Evolutionary conservation across 331 rosid species (phyloP), one percentile per base, ranked within the genome.

Genomic region (Malus hybrid): DNA sequence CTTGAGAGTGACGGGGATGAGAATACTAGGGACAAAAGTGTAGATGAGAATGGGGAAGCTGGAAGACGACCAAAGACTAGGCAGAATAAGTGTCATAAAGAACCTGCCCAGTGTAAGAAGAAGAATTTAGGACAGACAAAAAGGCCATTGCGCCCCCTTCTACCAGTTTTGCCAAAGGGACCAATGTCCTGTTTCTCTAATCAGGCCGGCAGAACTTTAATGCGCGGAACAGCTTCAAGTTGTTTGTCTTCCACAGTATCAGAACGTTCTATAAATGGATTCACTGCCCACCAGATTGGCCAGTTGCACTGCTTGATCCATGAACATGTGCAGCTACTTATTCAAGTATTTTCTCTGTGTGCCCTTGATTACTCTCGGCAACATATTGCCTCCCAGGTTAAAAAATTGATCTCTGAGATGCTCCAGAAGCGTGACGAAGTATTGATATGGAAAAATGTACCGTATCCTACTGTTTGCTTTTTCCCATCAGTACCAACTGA

Each of bases 251-350:
- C 82, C 39, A 55, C 91, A 73, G 73, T 82, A 60, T 81, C 85
- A 76, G 82, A 80, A 61, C 85, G 86, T 71, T 83, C 79, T 73
- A 79, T 89, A 66, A 95, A 86, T 71, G 98, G 99, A 69, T 92
- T 95, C 79, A 85, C 98, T 69, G 83, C 83, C 65, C 88, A 83
- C 61, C 99, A 92, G 84, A 86, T 95, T 48, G 93, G 91, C 76
- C 98, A 89, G 77, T 82, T 95, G 84, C 86, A 90, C 84, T 69
- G 78, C 80, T 86, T 95, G 92, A 89, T 92, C 74, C 91, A 95
- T 28, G 96, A 95, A 81, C 99, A 92, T 66, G 88, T 87, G 80
- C 99, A 95, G 72, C 96, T 95, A 79, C 97, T 92, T 68, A 84
- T 95, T 86, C 99, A 95, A 87, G 91, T 95, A 55, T 95, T 86